Conservation (phyloP, 352 stramenopile genomes). For the Phytopythium chamaehyphon region DNA sequence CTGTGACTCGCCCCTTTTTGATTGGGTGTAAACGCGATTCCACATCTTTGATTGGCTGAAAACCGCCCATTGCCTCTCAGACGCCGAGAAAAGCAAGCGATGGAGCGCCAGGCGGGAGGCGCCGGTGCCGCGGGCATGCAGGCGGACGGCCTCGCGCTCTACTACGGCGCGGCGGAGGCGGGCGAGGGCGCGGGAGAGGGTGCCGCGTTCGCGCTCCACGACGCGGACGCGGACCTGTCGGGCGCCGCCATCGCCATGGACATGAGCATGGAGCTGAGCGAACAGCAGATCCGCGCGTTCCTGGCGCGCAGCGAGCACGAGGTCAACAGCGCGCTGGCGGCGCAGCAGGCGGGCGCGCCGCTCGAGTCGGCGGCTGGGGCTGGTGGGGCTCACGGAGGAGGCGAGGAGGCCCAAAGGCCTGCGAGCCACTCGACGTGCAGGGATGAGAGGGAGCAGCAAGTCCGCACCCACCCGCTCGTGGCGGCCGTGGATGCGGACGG, state of each 20-base stretch:
- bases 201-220: slow-evolving; percentile 4
- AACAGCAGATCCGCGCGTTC: slow-evolving; percentile 53
- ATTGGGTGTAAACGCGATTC: not conserved
- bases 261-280: slow-evolving; percentile 54
- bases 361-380: not conserved
- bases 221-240: slow-evolving; percentile 50
- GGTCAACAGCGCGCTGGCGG: slow-evolving; percentile 5
- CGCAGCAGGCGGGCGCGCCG: not conserved
- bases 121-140: not conserved
- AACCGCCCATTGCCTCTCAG: not conserved
- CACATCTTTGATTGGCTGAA: not conserved
- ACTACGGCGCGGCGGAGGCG: slow-evolving; percentile 13
- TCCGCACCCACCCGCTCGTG: slow-evolving; percentile 59
- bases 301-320: slow-evolving; percentile 28
- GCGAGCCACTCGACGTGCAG: slow-evolving; percentile 41
- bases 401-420: slow-evolving; percentile 13
- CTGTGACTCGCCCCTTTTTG: slow-evolving; percentile 5
- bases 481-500: slow-evolving; percentile 40
- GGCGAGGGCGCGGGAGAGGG: slow-evolving; percentile 41
- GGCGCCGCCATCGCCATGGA: slow-evolving; percentile 55
- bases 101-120: not conserved
- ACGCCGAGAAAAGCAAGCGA: not conserved
- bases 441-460: slow-evolving; percentile 59
- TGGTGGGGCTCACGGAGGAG: not conserved
- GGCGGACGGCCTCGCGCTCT: not conserved